Evolutionary conservation across 208 protist genomes (phyloP).

Genomic region (Polymyxa betae): DNA sequence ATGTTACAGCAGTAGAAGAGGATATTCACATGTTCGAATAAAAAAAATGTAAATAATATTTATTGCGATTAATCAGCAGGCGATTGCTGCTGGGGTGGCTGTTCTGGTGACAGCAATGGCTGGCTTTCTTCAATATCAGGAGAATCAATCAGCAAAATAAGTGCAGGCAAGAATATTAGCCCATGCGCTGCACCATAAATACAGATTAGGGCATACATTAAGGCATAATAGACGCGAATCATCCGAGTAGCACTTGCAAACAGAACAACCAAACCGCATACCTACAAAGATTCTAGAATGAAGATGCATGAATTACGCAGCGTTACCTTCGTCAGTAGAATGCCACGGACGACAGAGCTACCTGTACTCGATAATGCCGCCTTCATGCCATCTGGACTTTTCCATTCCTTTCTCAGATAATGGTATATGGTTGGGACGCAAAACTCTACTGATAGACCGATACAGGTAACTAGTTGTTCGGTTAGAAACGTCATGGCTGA

Average conservation of each 20-base stretch:
- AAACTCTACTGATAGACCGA: conserved; percentile 40
- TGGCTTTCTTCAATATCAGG: too few species aligned
- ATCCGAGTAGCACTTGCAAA: not conserved
- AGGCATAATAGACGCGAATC: conserved; percentile 25
- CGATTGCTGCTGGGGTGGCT: too few species aligned
- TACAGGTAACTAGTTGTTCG: not conserved
- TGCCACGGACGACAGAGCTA: not conserved
- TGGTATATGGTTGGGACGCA: conserved; percentile 26
- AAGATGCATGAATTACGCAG: not conserved
- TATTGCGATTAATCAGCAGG: too few species aligned
- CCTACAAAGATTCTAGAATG: not conserved
- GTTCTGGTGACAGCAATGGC: too few species aligned
- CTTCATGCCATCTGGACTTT: not conserved
- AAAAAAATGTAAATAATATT: too few species aligned
- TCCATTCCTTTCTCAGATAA: not conserved
- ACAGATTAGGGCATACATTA: conserved; percentile 12
- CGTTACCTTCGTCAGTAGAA: conserved; percentile 37
- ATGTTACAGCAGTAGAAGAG: too few species aligned
- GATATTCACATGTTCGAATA: too few species aligned
- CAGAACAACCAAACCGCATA: not conserved
- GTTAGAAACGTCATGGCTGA: not conserved
- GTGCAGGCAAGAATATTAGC: not conserved
- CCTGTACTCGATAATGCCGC: not conserved
- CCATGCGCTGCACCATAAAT: not conserved
- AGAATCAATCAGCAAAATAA: not conserved